Percentiles rank a stretch among this genome's conserved stretches.
These are phyloP conservation scores for Helichrysum umbraculigerum DNA, from an alignment of 129 eudicot genomes.

Conservation along the genomic window DNA sequence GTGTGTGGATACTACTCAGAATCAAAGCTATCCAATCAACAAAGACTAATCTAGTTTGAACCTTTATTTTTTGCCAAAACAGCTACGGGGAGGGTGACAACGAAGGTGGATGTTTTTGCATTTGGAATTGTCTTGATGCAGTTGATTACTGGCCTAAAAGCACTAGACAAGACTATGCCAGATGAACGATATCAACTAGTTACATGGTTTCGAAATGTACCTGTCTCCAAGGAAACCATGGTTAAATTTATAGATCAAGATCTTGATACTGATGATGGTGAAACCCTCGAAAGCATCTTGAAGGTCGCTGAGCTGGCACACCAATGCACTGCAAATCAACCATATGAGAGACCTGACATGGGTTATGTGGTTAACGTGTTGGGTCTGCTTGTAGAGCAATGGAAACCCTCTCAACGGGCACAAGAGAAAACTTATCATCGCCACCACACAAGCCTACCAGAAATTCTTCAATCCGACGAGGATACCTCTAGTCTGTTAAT, in stretches of 20 bases:
- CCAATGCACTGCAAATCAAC: constrained; percentile 42
- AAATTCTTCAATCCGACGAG: constrained; percentile 60
- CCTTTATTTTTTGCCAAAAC: background rate
- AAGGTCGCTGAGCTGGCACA: constrained; percentile 55
- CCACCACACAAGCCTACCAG: constrained; percentile 58
- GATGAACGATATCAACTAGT: constrained; percentile 37
- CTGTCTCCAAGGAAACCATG: constrained; percentile 33
- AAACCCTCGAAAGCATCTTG: constrained; percentile 35
- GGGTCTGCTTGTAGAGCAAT: constrained; percentile 38
- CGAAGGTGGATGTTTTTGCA: constrained; percentile 47
- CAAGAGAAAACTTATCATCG: constrained; percentile 52
- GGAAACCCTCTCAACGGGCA: constrained; percentile 35
- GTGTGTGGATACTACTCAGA: too few relatives aligned
- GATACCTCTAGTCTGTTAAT: constrained; percentile 52
- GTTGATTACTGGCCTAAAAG: constrained; percentile 42
- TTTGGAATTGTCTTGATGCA: constrained; percentile 52
- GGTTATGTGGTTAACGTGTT: constrained; percentile 37
- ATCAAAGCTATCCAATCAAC: too few relatives aligned
- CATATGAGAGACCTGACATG: constrained; percentile 47
- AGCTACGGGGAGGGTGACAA: constrained; percentile 52
- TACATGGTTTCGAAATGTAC: constrained; percentile 42
- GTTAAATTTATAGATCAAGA: constrained; percentile 25
- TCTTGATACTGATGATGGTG: constrained; percentile 38
- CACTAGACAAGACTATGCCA: constrained; percentile 34
- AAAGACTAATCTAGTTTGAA: too few relatives aligned